phyloP scores from a whole-genome alignment of 1,139 yeast species.

The Pichia sp. region DNA sequence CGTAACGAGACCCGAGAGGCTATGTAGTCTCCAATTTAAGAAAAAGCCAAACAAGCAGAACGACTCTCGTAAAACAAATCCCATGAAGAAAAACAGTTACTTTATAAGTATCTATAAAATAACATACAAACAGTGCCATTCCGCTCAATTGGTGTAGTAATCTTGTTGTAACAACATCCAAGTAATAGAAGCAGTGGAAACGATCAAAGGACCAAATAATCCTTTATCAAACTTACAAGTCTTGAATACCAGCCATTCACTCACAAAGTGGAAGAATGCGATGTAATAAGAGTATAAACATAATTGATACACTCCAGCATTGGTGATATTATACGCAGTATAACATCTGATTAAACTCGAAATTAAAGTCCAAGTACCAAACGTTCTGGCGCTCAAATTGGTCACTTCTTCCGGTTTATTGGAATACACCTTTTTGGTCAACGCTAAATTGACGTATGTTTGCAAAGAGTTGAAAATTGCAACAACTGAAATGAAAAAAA shows the following conservation, averaged over 20 bases:
- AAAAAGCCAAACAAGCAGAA: too few species aligned
- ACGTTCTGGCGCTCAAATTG: constrained; percentile 80
- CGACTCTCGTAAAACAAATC: too few species aligned
- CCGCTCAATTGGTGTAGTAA: constrained; percentile 22
- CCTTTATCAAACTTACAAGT: constrained; percentile 87
- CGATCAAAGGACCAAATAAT: constrained; percentile 76
- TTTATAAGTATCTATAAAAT: too few species aligned
- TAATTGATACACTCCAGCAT: constrained; percentile 66
- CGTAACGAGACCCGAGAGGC: too few species aligned
- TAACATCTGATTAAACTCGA: constrained; percentile 79
- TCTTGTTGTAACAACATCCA: constrained; percentile 40
- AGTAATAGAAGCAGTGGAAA: constrained; percentile 35
- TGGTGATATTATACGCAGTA: constrained; percentile 70
- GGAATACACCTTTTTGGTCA: constrained; percentile 76
- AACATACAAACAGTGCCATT: too few species aligned
- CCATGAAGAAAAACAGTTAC: too few species aligned
- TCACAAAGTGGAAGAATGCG: constrained; percentile 76
- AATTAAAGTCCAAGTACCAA: constrained; percentile 95
- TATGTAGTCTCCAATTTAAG: too few species aligned
- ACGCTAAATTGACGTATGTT: constrained; percentile 61
- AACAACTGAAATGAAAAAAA: constrained; percentile 72
- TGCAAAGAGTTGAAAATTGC: constrained; percentile 87
- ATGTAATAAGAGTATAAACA: constrained; percentile 77
- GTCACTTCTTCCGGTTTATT: constrained; percentile 61
- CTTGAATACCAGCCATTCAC: constrained; percentile 73